Evolutionary conservation across 306 rosid genomes (phyloP), one percentile per base, ranked within the genome.

Genomic region (Gillenia trifoliata): DNA sequence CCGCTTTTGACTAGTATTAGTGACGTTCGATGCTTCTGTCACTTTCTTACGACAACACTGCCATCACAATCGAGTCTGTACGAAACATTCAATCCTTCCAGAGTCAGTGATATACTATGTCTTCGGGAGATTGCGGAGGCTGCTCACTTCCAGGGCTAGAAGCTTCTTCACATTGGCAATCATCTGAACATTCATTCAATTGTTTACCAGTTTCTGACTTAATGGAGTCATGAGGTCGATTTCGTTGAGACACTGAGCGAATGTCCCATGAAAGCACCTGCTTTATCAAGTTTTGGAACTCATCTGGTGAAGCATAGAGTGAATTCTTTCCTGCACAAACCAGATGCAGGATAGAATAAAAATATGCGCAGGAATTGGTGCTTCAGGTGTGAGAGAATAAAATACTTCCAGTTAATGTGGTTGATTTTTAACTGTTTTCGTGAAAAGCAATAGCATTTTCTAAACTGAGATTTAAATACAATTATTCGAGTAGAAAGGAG

Each of bases 191-290:
- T 13, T 79, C 78, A 34, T 40, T 84, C 49, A 40, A 64, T 16
- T 20, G 26, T 70, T 81, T 68, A 22, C 71, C 83, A 19, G 72
- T 80, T 66, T 80, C 86, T 19, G 80, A 82, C 54, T 65, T 66
- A 31, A 65, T 13, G 72, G 78, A 79, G 56, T 77, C 80, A 25
- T 79, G 95, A 81, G 93, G 95, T 31, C 83, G 85, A 56, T 73
- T 94, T 41, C 93, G 84, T 79, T 94, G 99, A 77, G 93, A 81
- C 79, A 86, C 26, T 33, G 98, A 90, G 43, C 96, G 90, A 54
- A 94, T 90, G 85, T 94, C 99, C 97, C 97, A 92, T 11, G 99
- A 88, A 78, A 94, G 97, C 75, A 94, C 97, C 82, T 94, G 93
- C 81, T 66, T 83, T 78, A 94, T 78, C 78, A 92, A 78, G 81